A percentile compares a stretch with the other conserved stretches of the same genome.
These are phyloP conservation scores for Podosphaera leucotricha DNA, from an alignment of 2,329 filamentous ascomycete genomes.

Conservation along the genomic window DNA sequence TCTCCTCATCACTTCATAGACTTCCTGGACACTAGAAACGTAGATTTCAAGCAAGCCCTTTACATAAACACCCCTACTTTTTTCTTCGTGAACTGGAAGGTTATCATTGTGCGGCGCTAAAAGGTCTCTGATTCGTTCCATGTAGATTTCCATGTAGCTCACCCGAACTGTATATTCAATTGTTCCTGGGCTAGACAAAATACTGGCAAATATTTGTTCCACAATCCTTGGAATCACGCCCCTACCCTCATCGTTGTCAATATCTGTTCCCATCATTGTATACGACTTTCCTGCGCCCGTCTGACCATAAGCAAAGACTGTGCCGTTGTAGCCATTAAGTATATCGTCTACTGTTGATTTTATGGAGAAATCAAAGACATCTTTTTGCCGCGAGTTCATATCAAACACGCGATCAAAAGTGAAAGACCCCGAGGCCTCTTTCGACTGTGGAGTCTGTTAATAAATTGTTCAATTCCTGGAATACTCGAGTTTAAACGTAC, in stretches of 20 bases:
- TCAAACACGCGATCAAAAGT: constrained; percentile 97
- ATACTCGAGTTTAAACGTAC: constrained; percentile 26
- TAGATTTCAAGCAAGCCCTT: constrained; percentile 90
- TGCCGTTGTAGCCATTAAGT: constrained; percentile 93
- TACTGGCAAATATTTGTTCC: too few species aligned
- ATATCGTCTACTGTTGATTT: constrained; percentile 80
- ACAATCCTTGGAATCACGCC: constrained; percentile 87
- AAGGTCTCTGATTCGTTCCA: constrained; percentile 91
- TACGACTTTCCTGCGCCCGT: constrained; percentile 98
- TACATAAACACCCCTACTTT: constrained; percentile 86
- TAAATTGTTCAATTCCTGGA: constrained; percentile 3
- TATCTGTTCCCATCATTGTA: constrained; percentile 82
- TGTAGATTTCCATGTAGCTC: constrained; percentile 96
- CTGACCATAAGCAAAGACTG: constrained; percentile 92
- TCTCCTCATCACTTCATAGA: constrained; percentile 88
- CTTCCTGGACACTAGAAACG: constrained; percentile 82
- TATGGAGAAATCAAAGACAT: constrained; percentile 89
- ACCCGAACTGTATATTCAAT: constrained; percentile 68
- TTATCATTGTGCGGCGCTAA: constrained; percentile 95
- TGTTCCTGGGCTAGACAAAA: too few species aligned
- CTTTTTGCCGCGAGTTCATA: constrained; percentile 73
- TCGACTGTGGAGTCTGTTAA: constrained; percentile 33
- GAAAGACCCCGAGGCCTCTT: constrained; percentile 62
- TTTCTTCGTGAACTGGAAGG: constrained; percentile 91
- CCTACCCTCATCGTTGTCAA: constrained; percentile 89